Conservation (phyloP, 768 basidiomycete genomes). For the Amanita thiersii region DNA sequence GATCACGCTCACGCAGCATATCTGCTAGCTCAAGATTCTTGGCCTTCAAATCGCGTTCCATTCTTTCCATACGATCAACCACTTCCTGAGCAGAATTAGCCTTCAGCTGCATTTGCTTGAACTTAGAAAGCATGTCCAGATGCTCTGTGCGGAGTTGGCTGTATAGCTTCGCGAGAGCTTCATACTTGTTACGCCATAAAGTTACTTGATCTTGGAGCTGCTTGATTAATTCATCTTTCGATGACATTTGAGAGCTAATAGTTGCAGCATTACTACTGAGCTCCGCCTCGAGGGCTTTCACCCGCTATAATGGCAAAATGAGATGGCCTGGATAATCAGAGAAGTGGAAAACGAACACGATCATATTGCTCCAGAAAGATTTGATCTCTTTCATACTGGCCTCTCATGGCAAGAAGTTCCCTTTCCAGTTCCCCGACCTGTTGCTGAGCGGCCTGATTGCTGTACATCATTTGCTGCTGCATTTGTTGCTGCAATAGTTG, state of each 20-base stretch:
- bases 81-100: slow-evolving; percentile 98
- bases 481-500: slow-evolving; percentile 80
- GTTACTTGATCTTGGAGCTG: slow-evolving; percentile 96
- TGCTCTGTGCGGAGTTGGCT: slow-evolving; percentile 97
- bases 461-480: slow-evolving; percentile 78
- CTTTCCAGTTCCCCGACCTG: slow-evolving; percentile 80
- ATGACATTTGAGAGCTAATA: slow-evolving; percentile 74
- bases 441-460: slow-evolving; percentile 62
- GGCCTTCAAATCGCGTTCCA: slow-evolving; percentile 97
- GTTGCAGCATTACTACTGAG: slow-evolving; percentile 67
- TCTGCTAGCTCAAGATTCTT: slow-evolving; percentile 98
- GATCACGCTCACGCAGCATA: slow-evolving; percentile 96
- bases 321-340: slow-evolving; percentile 4
- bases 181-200: slow-evolving; percentile 97
- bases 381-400: slow-evolving; percentile 97
- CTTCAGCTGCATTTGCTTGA: slow-evolving; percentile 95
- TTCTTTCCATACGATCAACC: slow-evolving; percentile 96
- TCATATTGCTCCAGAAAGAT: slow-evolving; percentile 98
- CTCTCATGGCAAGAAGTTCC: slow-evolving; percentile 86
- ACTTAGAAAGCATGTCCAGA: slow-evolving; percentile 93
- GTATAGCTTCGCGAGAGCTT: slow-evolving; percentile 96
- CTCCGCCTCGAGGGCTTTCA: slow-evolving; percentile 92
- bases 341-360: slow-evolving; percentile 46
- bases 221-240: slow-evolving; percentile 93
- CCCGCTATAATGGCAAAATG: slow-evolving; percentile 48